Percentiles rank a stretch among this genome's conserved stretches.
Evolutionary conservation across 2,329 filamentous ascomycete genomes (phyloP).

Genomic region (Ascochyta clinopodiicola): DNA sequence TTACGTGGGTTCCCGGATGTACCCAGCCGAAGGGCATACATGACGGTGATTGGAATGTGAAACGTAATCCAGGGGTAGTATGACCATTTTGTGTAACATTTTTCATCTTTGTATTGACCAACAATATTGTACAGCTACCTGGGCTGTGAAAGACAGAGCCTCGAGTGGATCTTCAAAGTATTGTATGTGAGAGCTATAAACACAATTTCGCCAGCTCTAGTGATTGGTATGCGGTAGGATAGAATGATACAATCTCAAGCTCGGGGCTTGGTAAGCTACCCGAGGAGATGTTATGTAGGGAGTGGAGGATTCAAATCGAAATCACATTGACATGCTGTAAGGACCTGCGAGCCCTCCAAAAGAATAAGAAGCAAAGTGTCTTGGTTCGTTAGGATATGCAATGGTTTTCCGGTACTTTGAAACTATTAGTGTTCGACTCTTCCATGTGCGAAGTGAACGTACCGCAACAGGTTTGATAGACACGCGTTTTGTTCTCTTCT

Average conservation of each 20-base stretch:
- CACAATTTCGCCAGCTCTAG: background rate
- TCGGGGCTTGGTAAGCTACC: background rate
- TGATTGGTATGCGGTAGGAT: background rate
- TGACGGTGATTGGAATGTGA: conserved; percentile 15
- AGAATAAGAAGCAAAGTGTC: background rate
- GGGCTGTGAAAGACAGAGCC: background rate
- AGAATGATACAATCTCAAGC: background rate
- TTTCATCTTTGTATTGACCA: background rate
- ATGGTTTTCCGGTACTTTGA: background rate
- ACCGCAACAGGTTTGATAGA: conserved; percentile 6
- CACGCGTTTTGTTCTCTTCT: background rate
- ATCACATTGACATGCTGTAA: conserved; percentile 8
- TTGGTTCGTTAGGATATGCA: background rate
- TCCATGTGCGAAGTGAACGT: background rate
- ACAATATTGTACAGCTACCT: background rate
- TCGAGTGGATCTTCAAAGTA: background rate
- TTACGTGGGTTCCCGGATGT: background rate
- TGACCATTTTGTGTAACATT: conserved; percentile 10
- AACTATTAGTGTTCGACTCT: background rate
- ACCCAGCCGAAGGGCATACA: background rate
- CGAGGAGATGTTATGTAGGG: background rate
- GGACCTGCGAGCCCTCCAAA: background rate
- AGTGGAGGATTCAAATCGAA: background rate
- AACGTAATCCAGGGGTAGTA: conserved; percentile 2
- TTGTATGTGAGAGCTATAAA: background rate